Base-by-base conservation (phyloP, 106 monocot genomes). In the Phalaenopsis aphrodite region DNA sequence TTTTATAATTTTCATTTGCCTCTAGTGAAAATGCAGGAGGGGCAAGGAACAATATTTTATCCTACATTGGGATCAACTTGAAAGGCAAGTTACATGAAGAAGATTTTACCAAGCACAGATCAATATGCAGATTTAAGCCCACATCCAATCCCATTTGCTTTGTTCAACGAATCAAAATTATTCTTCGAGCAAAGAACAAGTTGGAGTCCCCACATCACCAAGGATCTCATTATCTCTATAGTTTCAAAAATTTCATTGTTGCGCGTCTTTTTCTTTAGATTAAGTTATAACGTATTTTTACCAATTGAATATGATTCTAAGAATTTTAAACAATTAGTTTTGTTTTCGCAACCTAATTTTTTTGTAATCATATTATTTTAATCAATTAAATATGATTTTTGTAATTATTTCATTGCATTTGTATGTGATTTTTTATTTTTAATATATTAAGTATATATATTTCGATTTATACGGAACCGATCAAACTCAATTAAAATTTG, bases 41-140 rank as follows among this genome's bases (percentile, higher is more conserved):
- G 90, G 89, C 5, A 94, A 98, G 86, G 98, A 98, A 77, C 98
- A 98, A 80, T 94, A 92, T 57, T 98, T 98, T 72, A 89, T 98
- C 88, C 78, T 98, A 42, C 82, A 39, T 68, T 77, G 78, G 85
- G 76, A 72, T 41, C 52, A 41, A 38, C 69, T 75, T 66, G 85
- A 76, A 87, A 68, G 72, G 80, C 80, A 42, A 75, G 41, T 73
- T 78, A 88, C 49, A 75, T 64, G 48, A 84, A 41, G 73, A 86
- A 47, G 39, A 38, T 74, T 75, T 61, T 81, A 77, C 72, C 80
- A 57, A 65, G 41, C 66, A 48, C 56, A 24, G 84, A 91, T 78
- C 88, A 88, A 67, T 94, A 91, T 87, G 90, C 98, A 65, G 76
- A 49, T 19, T 76, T 37, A 82, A 64, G 38, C 15, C 69, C 61